Base-by-base conservation (phyloP, 345 rosid genomes). In the Moringa oleifera region DNA sequence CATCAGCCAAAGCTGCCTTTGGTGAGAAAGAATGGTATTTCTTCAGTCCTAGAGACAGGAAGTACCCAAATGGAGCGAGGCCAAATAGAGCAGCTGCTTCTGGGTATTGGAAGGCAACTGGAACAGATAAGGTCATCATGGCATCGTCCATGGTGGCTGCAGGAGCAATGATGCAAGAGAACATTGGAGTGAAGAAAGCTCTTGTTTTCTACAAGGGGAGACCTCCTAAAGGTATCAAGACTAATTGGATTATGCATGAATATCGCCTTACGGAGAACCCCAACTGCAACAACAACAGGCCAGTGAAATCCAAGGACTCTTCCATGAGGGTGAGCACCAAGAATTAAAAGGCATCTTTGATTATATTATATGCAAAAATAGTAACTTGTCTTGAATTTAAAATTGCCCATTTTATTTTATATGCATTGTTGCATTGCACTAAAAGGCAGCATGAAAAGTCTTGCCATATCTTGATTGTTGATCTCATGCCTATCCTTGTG, bases 21-120 rank as follows among this genome's bases (percentile, higher is more conserved):
- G 95, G 99, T 0, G 99, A 94, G 89, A 94, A 90, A 71, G 99
- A 94, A 59, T 94, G 99, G 99, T 94, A 94, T 67, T 93, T 93
- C 72, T 93, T 93, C 83, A 93, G 91, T 67, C 98, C 98, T 0
- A 77, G 98, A 72, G 98, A 93, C 58, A 72, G 98, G 12, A 94
- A 94, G 85, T 94, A 94, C 75, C 99, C 99, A 0, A 94, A 94
- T 6, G 99, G 99, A 50, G 97, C 90, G 0, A 62, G 99, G 73
- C 99, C 99, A 2, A 94, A 94, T 81, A 85, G 99, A 58, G 97
- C 99, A 0, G 98, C 98, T 9, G 94, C 87, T 0, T 90, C 98
- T 0, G 98, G 98, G 53, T 92, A 89, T 59, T 93, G 98, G 98
- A 93, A 93, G 78, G 98, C 98, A 0, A 93, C 98, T 0, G 98